Evolutionary conservation across 176 grass and related monocot species (phyloP), one percentile per base, ranked within the genome.

Genomic region (Leersia perrieri): DNA sequence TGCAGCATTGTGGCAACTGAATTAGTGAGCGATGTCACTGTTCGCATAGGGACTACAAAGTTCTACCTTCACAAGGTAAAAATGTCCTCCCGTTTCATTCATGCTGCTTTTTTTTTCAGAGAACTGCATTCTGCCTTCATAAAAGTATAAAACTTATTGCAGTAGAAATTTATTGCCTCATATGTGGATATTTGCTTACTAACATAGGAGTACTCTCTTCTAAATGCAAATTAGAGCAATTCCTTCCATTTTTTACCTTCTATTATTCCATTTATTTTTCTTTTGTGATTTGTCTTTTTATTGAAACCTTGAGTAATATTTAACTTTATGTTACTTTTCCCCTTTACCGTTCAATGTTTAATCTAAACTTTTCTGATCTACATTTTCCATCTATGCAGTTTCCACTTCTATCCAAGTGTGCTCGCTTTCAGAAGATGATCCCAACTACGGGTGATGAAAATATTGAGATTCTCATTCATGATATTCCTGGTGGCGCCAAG

Each of bases 21-120:
- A 75, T 72, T 93, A 64, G 86, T 88, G 60, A 89, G 84, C 39
- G 92, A 99, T 82, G 77, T 99, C 70, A 84, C 85, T 73, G 77
- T 99, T 82, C 87, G 76, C 38, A 81, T 98, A 68, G 96, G 92
- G 41, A 87, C 78, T 36, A 86, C 90, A 33, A 93, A 88, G 82
- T 98, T 98, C 62, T 84, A 90, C 86, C 88, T 98, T 72, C 96
- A 98, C 90, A 95, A 95, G 92, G 96, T 98, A 90, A 68, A 40
- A 33, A 33, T 53, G n/a, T 76, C 64, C 68, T 28, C 33, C 35
- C 72, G 68, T 53, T 76, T 40, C 27, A 68, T 79, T 76, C 38
- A 20, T 83, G 5, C 6, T 30, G 11, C 10, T 25, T 67, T 61
- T 13, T 61, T 13, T 13, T 11, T 60, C 53, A 25, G 11, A 18